A percentile compares a stretch with the other conserved stretches of the same genome.
Conservation (phyloP, 169 alveolate genomes). For the Eimeria maxima region DNA sequence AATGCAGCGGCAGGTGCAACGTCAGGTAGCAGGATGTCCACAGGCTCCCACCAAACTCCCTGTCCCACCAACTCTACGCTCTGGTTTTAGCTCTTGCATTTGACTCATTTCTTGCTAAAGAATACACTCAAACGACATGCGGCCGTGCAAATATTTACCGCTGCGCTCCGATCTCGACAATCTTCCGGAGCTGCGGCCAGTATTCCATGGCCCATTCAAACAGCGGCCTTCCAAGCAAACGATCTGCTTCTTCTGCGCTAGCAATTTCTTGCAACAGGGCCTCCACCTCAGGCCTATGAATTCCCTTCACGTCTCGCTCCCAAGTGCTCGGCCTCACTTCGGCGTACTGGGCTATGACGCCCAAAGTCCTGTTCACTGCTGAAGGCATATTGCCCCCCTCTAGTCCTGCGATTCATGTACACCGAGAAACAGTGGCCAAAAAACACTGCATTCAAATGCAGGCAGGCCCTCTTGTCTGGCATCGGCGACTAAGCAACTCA, state of each 20-base stretch:
- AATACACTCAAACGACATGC: neutral
- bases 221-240: constrained; percentile 54
- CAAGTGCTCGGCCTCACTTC: constrained; percentile 57
- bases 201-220: constrained; percentile 53
- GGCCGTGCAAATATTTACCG: neutral
- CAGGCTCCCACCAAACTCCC: neutral
- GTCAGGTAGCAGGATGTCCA: neutral
- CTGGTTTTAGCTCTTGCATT: too few relatives aligned
- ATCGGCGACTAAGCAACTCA: neutral
- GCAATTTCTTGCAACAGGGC: neutral
- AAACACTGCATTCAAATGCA: neutral
- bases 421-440: neutral
- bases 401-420: neutral
- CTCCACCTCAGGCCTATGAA: constrained; percentile 7
- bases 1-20: neutral
- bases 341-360: constrained; percentile 19
- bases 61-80: neutral
- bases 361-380: constrained; percentile 50
- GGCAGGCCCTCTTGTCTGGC: neutral
- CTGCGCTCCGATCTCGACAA: constrained; percentile 36
- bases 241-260: constrained; percentile 41
- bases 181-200: constrained; percentile 65
- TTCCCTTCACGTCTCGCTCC: constrained; percentile 40
- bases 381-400: constrained; percentile 71
- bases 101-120: too few relatives aligned